Base-by-base conservation (phyloP, 345 rosid genomes). In the Lumnitzera racemosa region DNA sequence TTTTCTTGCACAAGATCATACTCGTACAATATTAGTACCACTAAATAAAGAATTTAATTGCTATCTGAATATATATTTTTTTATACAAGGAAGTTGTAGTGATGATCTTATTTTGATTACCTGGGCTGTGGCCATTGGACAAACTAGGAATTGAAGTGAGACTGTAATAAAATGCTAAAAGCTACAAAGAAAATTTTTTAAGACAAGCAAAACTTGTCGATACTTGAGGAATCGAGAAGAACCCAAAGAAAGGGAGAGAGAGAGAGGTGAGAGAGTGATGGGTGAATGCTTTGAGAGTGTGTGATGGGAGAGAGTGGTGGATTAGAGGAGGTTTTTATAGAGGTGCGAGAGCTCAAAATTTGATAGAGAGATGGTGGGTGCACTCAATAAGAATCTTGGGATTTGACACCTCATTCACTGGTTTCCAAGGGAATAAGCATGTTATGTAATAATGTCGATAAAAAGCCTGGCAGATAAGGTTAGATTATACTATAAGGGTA, bases 51-150 rank as follows among this genome's bases (percentile, higher is more conserved):
- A 20, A 20, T 20, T 20, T 20, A 20, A 20, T 20, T 9, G 43
- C 43, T 7, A 36, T 36, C 7, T 36, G 10, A 36, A 36, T 36
- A 36, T 36, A n/a, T n/a, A n/a, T 20, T 20, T 20, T 20, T 36
- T 36, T 6, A 36, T 5, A 4, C 7, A 36, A 7, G 43, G 7
- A 36, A 36, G 9, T 36, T 36, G 43, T 36, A 36, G 9, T 36
- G 10, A 36, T 36, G 43, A 36, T 36, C 10, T 36, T 36, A 36
- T 36, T 54, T 54, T 14, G 16, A 55, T 52, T 77, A 81, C 91
- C 88, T 85, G 83, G 43, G 31, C 91, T 54, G 82, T 70, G 67
- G 91, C 91, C 91, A 85, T 74, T 11, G 29, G 57, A 47, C 9
- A 5, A 36, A 36, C 7, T 36, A 9, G 43, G 43, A 36, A 36